phyloP scores from a whole-genome alignment of 2,329 filamentous ascomycete genomes.

The Microdochium trichocladiopsis region DNA sequence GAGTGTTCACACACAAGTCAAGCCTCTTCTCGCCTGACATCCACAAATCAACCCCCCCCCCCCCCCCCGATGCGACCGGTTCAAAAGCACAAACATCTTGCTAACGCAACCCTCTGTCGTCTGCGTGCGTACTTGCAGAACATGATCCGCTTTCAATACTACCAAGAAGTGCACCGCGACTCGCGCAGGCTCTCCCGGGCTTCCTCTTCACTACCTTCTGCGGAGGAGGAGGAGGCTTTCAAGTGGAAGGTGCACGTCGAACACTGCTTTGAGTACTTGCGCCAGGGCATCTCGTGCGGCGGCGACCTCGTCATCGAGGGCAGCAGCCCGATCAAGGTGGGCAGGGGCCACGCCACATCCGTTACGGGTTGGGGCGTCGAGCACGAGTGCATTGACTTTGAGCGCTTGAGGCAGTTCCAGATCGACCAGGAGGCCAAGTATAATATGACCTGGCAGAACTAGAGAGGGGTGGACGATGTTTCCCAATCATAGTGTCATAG shows the following conservation, averaged over 20 bases:
- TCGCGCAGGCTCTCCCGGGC: neutral
- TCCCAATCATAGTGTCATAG: too few species aligned
- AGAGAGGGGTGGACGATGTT: neutral
- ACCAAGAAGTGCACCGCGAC: neutral
- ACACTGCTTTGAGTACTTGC: conserved; percentile 1
- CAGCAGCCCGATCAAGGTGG: neutral
- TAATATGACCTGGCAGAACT: neutral
- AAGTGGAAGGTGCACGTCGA: conserved; percentile 1
- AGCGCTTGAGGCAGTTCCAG: neutral
- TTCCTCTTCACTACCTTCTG: too few species aligned
- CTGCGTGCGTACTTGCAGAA: neutral
- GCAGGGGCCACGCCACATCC: neutral
- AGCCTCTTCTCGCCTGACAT: too few species aligned
- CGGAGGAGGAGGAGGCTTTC: neutral
- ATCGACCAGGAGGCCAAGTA: conserved; percentile 1
- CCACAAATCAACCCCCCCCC: too few species aligned
- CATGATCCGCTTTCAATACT: conserved; percentile 2
- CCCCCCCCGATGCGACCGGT: too few species aligned
- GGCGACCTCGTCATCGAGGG: conserved; percentile 1
- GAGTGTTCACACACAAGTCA: neutral
- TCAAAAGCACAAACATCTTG: too few species aligned
- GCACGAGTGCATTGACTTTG: conserved; percentile 1
- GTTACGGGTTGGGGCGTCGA: conserved; percentile 1
- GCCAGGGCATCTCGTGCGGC: conserved; percentile 2
- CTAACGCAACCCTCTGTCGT: neutral